Evolutionary conservation across 345 rosid genomes (phyloP).

Genomic region (Melaleuca alternifolia): DNA sequence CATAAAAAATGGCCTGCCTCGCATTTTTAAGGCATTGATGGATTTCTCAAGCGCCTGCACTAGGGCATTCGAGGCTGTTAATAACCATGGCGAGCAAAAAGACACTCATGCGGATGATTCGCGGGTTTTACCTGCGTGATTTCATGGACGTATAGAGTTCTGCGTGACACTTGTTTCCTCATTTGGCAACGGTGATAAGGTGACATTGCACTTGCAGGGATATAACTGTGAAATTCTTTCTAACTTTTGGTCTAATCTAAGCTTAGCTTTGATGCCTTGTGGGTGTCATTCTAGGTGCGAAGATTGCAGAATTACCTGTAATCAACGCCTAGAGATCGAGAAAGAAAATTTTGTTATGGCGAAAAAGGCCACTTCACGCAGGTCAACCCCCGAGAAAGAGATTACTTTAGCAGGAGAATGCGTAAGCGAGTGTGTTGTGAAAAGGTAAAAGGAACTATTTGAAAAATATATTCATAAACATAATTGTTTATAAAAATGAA

Average conservation of each 20-base stretch:
- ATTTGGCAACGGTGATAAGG: neutral
- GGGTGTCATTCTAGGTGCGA: neutral
- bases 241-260: neutral
- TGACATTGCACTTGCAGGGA: neutral
- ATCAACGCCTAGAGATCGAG: neutral
- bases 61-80: conserved; percentile 46
- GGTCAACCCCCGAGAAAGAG: too few species aligned
- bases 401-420: too few species aligned
- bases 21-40: conserved; percentile 55
- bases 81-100: conserved; percentile 1
- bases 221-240: neutral
- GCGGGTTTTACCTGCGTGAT: neutral
- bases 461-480: too few species aligned
- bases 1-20: conserved; percentile 71
- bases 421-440: too few species aligned
- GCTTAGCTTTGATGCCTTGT: neutral
- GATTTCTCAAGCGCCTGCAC: conserved; percentile 49
- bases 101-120: neutral
- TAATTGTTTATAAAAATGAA: too few species aligned
- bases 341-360: neutral
- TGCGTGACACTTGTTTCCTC: neutral
- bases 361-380: too few species aligned
- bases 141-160: neutral
- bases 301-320: neutral
- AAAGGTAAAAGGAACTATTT: too few species aligned